Evolutionary conservation across 352 stramenopile genomes (phyloP).

Genomic region (Phytophthora vignae): DNA sequence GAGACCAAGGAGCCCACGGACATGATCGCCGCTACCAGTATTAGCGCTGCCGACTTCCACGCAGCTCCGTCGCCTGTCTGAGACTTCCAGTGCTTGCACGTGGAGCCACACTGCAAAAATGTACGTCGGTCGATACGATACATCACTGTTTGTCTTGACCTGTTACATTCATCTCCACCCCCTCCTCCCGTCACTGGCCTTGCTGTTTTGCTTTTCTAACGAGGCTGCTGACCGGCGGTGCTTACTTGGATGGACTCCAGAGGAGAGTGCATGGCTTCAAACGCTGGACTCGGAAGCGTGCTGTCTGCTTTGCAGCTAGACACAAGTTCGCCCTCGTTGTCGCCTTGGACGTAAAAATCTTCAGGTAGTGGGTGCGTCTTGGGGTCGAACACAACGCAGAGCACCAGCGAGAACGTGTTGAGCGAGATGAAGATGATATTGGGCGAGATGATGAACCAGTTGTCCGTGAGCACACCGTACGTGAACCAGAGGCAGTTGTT

Average conservation of each 20-base stretch:
- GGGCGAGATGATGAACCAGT: slow-evolving; percentile 45
- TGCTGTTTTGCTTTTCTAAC: neutral
- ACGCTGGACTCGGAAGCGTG: slow-evolving; percentile 30
- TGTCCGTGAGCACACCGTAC: slow-evolving; percentile 40
- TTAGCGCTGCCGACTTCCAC: slow-evolving; percentile 12
- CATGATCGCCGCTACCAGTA: slow-evolving; percentile 8
- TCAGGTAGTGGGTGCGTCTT: slow-evolving; percentile 41
- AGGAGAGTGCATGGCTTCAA: slow-evolving; percentile 37
- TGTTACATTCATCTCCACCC: neutral
- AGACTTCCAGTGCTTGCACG: neutral
- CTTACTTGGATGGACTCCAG: slow-evolving; percentile 34
- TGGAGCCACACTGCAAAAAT: neutral
- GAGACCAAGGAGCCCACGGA: slow-evolving; percentile 7
- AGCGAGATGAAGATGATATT: slow-evolving; percentile 45
- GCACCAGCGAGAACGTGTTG: slow-evolving; percentile 29
- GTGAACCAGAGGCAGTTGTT: slow-evolving; percentile 46
- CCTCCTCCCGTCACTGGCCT: neutral
- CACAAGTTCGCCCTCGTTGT: slow-evolving; percentile 9
- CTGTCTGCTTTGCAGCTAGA: slow-evolving; percentile 27
- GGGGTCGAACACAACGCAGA: slow-evolving; percentile 38
- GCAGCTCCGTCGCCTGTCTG: neutral
- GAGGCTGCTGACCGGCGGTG: neutral
- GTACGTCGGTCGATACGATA: neutral
- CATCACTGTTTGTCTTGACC: neutral
- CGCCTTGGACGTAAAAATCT: slow-evolving; percentile 26